phyloP scores from a whole-genome alignment of 768 basidiomycete genomes.

The Kwoniella sp. region DNA sequence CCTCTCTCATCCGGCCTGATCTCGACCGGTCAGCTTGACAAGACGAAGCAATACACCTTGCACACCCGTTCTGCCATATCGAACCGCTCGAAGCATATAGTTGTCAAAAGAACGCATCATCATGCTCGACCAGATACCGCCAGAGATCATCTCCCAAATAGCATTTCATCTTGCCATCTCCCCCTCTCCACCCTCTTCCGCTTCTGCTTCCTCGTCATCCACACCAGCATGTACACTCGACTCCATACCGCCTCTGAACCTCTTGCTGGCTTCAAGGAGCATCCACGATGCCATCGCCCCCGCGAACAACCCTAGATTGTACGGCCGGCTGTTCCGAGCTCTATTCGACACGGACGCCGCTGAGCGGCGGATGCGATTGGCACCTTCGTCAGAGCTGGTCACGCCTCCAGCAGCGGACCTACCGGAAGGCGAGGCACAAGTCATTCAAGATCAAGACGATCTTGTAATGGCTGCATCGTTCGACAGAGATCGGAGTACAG shows the following conservation, averaged over 20 bases:
- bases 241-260: conserved; percentile 29
- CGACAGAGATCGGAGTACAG: too few species aligned
- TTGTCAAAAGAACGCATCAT: too few species aligned
- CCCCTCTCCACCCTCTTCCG: conserved; percentile 34
- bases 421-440: conserved; percentile 6
- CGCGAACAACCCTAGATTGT: conserved; percentile 42
- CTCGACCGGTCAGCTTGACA: too few species aligned
- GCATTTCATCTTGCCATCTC: conserved; percentile 64
- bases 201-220: not conserved
- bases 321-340: conserved; percentile 39
- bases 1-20: too few species aligned
- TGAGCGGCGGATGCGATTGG: conserved; percentile 49
- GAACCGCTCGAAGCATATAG: too few species aligned
- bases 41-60: too few species aligned
- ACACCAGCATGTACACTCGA: not conserved
- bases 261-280: conserved; percentile 39
- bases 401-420: not conserved
- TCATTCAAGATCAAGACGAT: not conserved
- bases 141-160: conserved; percentile 78
- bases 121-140: conserved; percentile 65
- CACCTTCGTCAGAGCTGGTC: not conserved
- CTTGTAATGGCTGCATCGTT: not conserved
- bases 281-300: conserved; percentile 38
- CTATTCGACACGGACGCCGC: conserved; percentile 47
- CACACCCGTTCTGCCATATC: too few species aligned